Percentiles rank a stretch among this genome's conserved stretches.
These are phyloP conservation scores for Cichorium intybus DNA, from an alignment of 140 eudicot species.

Conservation along the genomic window DNA sequence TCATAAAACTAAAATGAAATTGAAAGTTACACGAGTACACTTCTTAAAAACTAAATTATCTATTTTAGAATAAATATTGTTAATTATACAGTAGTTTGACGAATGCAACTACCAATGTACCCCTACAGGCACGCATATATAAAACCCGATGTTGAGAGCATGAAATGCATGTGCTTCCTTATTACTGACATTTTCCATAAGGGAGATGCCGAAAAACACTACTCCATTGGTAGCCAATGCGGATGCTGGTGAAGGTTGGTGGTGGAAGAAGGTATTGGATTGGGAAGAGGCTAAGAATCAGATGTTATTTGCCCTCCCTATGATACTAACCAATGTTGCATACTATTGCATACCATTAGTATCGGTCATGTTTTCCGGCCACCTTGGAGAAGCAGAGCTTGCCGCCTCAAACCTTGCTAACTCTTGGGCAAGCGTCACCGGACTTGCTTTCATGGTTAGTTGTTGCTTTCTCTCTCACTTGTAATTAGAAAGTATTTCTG, in stretches of 20 bases:
- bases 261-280: conserved; percentile 49
- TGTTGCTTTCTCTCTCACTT: background rate
- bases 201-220: conserved; percentile 12
- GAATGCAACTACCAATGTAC: too few species aligned
- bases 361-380: conserved; percentile 87
- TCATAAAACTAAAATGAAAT: too few species aligned
- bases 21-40: too few species aligned
- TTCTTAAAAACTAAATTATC: too few species aligned
- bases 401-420: conserved; percentile 81
- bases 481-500: too few species aligned
- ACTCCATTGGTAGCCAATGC: conserved; percentile 14
- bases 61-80: too few species aligned
- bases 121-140: too few species aligned
- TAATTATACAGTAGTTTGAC: too few species aligned
- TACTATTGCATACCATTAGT: conserved; percentile 57
- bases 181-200: background rate
- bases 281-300: conserved; percentile 58
- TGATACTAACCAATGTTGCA: conserved; percentile 63
- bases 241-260: background rate
- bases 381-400: conserved; percentile 72
- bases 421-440: conserved; percentile 80
- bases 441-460: conserved; percentile 62
- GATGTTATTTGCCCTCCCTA: conserved; percentile 53
- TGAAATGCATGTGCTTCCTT: background rate
- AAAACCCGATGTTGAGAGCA: background rate